Evolutionary conservation across 345 rosid genomes (phyloP), one percentile per base, ranked within the genome.

Genomic region (Bretschneidera sinensis): DNA sequence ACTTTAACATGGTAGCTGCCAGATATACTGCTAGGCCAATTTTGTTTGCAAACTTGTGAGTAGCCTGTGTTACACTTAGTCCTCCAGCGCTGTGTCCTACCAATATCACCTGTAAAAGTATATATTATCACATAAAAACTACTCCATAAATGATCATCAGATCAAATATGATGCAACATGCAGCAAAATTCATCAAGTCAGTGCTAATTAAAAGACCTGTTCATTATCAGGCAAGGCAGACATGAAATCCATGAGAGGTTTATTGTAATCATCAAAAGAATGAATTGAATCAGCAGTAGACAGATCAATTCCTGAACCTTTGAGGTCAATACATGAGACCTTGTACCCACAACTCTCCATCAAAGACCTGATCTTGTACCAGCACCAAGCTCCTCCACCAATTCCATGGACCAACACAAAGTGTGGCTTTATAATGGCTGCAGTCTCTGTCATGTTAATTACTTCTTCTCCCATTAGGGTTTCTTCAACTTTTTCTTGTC

Each of bases 31-130:
- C 92, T 17, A 77, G 67, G n/a, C 65, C 62, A 51, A 92, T 82
- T 78, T 86, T 89, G 54, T 76, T 67, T 19, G 83, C 66, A 33
- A 85, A 89, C 63, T 63, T 78, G 47, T 78, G 79, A 58, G 72
- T 77, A 28, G 85, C 88, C 54, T 78, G 77, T 2, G 96, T 92
- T 45, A 92, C 62, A 60, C 85, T 86, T 39, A 92, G 77, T 43
- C 98, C 98, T 59, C 95, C 98, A 1, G 98, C 96, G 61, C 98
- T 92, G 55, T 92, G 98, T 0, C 95, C 98, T 15, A 88, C 95
- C 69, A 92, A 64, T 66, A 92, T 76, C 51, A 91, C 98, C 98
- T 91, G 68, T 10, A 55, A 60, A 62, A 52, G 18, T n/a, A n/a
- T n/a, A n/a, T 33, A 48, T 51, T 49, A 31, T n/a, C n/a, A 68